Base-by-base conservation (phyloP, 1,139 yeast species). In the Arxiozyma heterogenica region DNA sequence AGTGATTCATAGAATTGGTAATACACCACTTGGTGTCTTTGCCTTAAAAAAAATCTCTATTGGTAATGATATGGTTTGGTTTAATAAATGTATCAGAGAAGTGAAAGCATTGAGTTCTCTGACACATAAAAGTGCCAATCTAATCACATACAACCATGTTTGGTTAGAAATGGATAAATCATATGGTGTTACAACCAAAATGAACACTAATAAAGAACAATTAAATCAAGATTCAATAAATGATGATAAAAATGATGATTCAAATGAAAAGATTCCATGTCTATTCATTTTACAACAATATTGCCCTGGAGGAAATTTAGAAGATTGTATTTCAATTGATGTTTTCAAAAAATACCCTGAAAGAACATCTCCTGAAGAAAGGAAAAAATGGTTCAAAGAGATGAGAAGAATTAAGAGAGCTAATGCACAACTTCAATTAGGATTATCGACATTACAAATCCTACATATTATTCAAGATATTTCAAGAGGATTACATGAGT, bases 241-340 rank as follows among this genome's bases (percentile, higher is more conserved):
- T 4, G 2, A 21, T 39, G 12, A 41, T 47, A 34, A 12, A 0
- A 34, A 47, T 11, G 12, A 21, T 39, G 18, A 41, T 47, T 43
- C 17, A 27, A 56, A 53, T 17, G 54, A 57, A 4, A 52, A 48
- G 15, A 82, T 88, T 1, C 96, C 97, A 0, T 88, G 91, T 66
- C 89, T 90, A 9, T 90, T 81, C 62, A 85, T 89, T 18, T 71
- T 89, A 25, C 94, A 87, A 65, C 96, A 89, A 64, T 89, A 85
- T 65, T 89, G 96, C 66, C 85, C 81, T 53, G 96, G 95, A 15
- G 96, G 96, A 0, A 89, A 89, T 52, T 69, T 89, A 53, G 96
- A 89, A 62, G 86, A 82, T 55, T 77, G 84, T 61, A 77, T 87
- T 7, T 60, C 66, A 12, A 65, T 66, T 25, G 65, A 67, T 44